These are phyloP conservation scores for Biscutella auriculata DNA, from an alignment of 441 rosid genomes.

Conservation along the genomic window DNA sequence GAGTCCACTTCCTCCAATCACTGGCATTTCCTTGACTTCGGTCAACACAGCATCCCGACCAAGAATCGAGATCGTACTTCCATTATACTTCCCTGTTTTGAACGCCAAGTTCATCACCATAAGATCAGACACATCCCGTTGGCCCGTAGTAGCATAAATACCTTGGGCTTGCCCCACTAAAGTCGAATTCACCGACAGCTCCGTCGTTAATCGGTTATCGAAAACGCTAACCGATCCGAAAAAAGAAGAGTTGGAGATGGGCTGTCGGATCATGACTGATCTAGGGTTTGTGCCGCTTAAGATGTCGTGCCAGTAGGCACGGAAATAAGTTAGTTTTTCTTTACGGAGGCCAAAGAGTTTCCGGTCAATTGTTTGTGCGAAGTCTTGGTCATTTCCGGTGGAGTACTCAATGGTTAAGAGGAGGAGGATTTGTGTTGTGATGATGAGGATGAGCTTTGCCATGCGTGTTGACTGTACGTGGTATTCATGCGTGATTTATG, in stretches of 20 bases:
- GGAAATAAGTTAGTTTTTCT: slow-evolving; percentile 56
- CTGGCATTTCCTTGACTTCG: slow-evolving; percentile 47
- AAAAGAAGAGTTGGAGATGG: slow-evolving; percentile 25
- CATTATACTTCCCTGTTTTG: slow-evolving; percentile 45
- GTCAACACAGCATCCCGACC: slow-evolving; percentile 35
- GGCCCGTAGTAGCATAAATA: slow-evolving; percentile 36
- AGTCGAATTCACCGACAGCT: slow-evolving; percentile 34
- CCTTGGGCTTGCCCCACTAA: slow-evolving; percentile 64
- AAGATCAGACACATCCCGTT: slow-evolving; percentile 20
- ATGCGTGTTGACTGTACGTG: not conserved
- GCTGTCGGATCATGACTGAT: slow-evolving; percentile 26
- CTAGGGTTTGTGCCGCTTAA: slow-evolving; percentile 42
- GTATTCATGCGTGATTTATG: too few relatives aligned
- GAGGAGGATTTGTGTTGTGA: slow-evolving; percentile 5
- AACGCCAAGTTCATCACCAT: slow-evolving; percentile 55
- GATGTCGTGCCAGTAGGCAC: slow-evolving; percentile 65
- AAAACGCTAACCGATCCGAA: slow-evolving; percentile 40
- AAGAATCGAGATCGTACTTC: slow-evolving; percentile 48
- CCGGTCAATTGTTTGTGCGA: not conserved
- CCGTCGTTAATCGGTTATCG: slow-evolving; percentile 45
- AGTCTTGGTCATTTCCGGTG: slow-evolving; percentile 2
- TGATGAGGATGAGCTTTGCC: slow-evolving; percentile 17
- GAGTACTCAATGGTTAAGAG: not conserved
- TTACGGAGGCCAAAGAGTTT: slow-evolving; percentile 21
- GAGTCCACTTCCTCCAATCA: slow-evolving; percentile 57